Evolutionary conservation across 148 eudicot genomes (phyloP).

Genomic region (Salicornia ramosissima): DNA sequence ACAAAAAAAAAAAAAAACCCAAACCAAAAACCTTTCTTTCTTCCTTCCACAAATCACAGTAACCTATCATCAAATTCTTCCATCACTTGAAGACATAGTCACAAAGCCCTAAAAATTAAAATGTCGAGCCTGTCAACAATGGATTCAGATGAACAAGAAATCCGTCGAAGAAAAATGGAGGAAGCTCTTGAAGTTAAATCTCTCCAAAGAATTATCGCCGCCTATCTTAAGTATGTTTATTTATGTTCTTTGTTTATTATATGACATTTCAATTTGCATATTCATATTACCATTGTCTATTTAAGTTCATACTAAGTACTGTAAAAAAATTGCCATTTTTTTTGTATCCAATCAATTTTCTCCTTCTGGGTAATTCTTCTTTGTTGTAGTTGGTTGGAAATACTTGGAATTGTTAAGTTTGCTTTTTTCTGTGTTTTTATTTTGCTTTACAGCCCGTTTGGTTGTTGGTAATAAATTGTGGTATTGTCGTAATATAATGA

Average conservation of each 20-base stretch:
- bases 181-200: constrained; percentile 89
- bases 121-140: neutral
- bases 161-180: constrained; percentile 48
- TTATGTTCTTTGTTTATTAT: neutral
- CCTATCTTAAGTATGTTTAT: constrained; percentile 60
- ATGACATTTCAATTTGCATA: neutral
- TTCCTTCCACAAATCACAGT: neutral
- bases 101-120: neutral
- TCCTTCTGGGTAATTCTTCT: too few relatives aligned
- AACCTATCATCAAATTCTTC: neutral
- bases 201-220: constrained; percentile 76
- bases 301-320: too few relatives aligned
- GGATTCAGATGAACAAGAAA: constrained; percentile 36
- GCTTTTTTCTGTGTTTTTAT: neutral
- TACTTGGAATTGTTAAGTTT: neutral
- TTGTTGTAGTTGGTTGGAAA: too few relatives aligned
- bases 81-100: neutral
- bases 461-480: too few relatives aligned
- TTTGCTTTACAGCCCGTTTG: too few relatives aligned
- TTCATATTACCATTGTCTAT: too few relatives aligned
- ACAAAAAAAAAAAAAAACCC: neutral
- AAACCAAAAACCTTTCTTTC: neutral
- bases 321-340: too few relatives aligned
- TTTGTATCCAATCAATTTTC: too few relatives aligned
- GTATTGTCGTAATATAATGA: too few relatives aligned